Evolutionary conservation across 225 moss, liverwort and hornwort species (phyloP).

Genomic region (Bryoerythrophyllum caledonicum): DNA sequence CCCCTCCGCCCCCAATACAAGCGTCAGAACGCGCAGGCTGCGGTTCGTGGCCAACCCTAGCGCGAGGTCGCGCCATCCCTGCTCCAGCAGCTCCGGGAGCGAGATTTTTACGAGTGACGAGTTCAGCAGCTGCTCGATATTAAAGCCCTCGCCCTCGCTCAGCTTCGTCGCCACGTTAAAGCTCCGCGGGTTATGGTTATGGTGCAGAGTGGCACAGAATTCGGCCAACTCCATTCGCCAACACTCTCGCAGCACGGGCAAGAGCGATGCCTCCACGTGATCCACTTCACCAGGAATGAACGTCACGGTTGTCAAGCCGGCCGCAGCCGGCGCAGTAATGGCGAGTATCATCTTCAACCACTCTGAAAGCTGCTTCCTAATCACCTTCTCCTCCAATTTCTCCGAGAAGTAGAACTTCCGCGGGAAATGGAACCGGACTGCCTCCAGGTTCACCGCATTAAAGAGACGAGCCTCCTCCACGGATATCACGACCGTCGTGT

Average conservation of each 20-base stretch:
- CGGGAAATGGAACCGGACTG: conserved; percentile 23
- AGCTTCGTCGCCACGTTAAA: conserved; percentile 33
- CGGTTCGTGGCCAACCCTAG: conserved; percentile 7
- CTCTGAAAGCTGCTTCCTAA: background rate
- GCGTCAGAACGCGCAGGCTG: conserved; percentile 18
- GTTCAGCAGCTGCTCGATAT: conserved; percentile 12
- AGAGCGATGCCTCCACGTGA: background rate
- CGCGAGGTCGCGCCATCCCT: conserved; percentile 39
- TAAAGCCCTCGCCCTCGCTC: conserved; percentile 18
- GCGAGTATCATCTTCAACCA: conserved; percentile 32
- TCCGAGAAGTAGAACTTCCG: conserved; percentile 3
- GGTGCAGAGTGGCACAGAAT: conserved; percentile 20
- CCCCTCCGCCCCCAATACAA: conserved; percentile 19
- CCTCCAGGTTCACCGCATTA: conserved; percentile 8
- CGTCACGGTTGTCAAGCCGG: conserved; percentile 29
- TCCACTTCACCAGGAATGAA: conserved; percentile 37
- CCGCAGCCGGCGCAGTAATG: conserved; percentile 9
- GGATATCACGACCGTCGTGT: conserved; percentile 22
- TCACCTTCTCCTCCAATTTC: background rate
- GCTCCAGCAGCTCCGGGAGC: conserved; percentile 29
- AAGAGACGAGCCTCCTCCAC: conserved; percentile 38
- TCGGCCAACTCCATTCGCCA: conserved; percentile 36
- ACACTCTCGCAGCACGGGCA: conserved; percentile 20
- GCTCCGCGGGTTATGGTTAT: conserved; percentile 20
- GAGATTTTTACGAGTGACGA: conserved; percentile 40